These are phyloP conservation scores for Irpex rosettiformis DNA, from an alignment of 1,284 basidiomycete species.

Conservation along the genomic window DNA sequence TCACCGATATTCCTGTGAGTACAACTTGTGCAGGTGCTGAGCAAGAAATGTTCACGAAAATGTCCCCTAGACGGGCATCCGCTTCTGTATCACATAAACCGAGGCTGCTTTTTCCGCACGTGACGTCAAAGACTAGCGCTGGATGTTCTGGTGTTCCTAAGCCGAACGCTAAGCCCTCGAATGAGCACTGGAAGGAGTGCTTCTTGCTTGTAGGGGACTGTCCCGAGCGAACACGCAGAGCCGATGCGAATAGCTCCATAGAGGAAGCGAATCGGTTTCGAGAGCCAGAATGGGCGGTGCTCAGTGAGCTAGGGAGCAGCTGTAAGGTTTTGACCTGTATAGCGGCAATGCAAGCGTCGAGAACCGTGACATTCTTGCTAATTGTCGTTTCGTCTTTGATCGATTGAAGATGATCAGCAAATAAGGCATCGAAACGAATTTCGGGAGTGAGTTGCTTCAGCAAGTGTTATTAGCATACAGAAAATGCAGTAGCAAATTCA, in stretches of 20 bases:
- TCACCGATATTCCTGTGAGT: slow-evolving; percentile 9
- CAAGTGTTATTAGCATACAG: background rate
- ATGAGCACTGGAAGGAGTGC: background rate
- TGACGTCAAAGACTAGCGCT: slow-evolving; percentile 6
- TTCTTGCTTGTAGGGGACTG: background rate
- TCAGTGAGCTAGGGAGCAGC: background rate
- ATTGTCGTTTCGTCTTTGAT: slow-evolving; percentile 3
- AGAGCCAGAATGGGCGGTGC: background rate
- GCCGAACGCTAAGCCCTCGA: slow-evolving; percentile 1
- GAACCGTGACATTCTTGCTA: background rate
- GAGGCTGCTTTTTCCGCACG: background rate
- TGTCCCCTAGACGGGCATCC: slow-evolving; percentile 5
- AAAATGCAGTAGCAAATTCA: background rate
- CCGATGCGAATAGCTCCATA: background rate
- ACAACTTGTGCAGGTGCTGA: slow-evolving; percentile 18
- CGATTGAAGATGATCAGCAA: slow-evolving; percentile 22
- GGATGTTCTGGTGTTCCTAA: background rate
- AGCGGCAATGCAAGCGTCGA: background rate
- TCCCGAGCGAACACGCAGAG: background rate
- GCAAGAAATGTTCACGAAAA: slow-evolving; percentile 19
- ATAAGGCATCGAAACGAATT: slow-evolving; percentile 26
- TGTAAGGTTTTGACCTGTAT: background rate
- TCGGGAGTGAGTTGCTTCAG: slow-evolving; percentile 26
- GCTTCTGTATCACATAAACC: background rate
- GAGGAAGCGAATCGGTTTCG: background rate